Conservation (phyloP, 1,284 basidiomycete genomes). For the Leccinum solheimii region DNA sequence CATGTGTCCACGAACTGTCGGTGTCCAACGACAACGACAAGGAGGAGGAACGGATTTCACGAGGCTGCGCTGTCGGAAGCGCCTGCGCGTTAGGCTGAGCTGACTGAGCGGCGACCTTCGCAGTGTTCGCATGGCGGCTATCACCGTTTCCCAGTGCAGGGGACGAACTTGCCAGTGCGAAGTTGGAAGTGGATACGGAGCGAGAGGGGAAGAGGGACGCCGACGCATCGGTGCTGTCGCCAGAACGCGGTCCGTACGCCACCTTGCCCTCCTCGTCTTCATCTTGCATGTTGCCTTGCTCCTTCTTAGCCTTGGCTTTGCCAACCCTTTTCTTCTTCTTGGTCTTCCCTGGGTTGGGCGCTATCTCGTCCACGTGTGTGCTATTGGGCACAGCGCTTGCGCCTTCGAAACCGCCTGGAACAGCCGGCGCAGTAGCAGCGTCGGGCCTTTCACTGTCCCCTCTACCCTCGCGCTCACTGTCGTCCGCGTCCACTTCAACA, state of each 20-base stretch:
- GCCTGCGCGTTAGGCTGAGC: constrained; percentile 2
- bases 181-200: constrained; percentile 3
- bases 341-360: constrained; percentile 45
- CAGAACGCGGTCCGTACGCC: constrained; percentile 6
- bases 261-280: constrained; percentile 2
- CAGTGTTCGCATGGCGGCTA: neutral
- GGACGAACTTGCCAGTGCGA: neutral
- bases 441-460: neutral
- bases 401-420: constrained; percentile 18
- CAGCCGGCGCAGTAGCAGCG: neutral
- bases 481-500: neutral
- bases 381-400: neutral
- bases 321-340: constrained; percentile 43
- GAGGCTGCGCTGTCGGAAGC: constrained; percentile 3
- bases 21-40: constrained; percentile 32
- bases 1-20: constrained; percentile 52
- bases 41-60: constrained; percentile 11
- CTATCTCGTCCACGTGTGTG: constrained; percentile 5
- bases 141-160: constrained; percentile 2
- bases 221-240: constrained; percentile 21
- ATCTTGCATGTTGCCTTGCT: constrained; percentile 10
- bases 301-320: constrained; percentile 37
- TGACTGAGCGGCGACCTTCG: constrained; percentile 1
- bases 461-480: neutral
- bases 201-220: neutral